A percentile compares a stretch with the other conserved stretches of the same genome.
phyloP scores from a whole-genome alignment of 1,284 basidiomycete species.

The Fomitopsis pinicola region DNA sequence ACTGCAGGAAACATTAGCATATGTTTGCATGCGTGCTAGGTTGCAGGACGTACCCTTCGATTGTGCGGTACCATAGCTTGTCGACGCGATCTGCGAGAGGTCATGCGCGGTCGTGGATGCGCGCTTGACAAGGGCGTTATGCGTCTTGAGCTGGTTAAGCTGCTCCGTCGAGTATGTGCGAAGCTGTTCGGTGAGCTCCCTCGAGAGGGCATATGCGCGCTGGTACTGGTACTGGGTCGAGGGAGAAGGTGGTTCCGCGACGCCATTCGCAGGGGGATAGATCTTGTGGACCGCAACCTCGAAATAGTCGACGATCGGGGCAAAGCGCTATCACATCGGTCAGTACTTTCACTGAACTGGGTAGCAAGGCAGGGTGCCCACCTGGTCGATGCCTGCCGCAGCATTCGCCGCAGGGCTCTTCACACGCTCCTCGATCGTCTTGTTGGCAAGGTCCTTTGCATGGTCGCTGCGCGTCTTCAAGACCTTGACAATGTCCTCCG shows the following conservation, averaged over 20 bases:
- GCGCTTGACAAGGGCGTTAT: slow-evolving; percentile 64
- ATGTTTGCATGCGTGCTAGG: background rate
- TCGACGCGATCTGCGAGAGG: slow-evolving; percentile 53
- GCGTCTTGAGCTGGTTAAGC: slow-evolving; percentile 64
- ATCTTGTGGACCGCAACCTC: slow-evolving; percentile 56
- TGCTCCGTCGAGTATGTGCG: slow-evolving; percentile 67
- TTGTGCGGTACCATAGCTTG: slow-evolving; percentile 47
- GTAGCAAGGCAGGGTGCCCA: slow-evolving; percentile 31
- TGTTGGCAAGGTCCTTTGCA: slow-evolving; percentile 54
- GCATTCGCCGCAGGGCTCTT: slow-evolving; percentile 57
- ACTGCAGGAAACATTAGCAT: slow-evolving; percentile 10
- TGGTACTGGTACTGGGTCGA: slow-evolving; percentile 64
- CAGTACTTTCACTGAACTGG: slow-evolving; percentile 15
- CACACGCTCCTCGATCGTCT: slow-evolving; percentile 62
- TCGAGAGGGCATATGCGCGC: slow-evolving; percentile 62
- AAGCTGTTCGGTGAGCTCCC: slow-evolving; percentile 56
- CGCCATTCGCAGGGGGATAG: slow-evolving; percentile 29
- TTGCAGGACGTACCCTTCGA: slow-evolving; percentile 16
- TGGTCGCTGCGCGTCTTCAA: slow-evolving; percentile 53
- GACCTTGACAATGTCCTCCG: slow-evolving; percentile 58
- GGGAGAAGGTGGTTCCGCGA: slow-evolving; percentile 14
- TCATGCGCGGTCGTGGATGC: slow-evolving; percentile 64
- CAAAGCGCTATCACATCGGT: slow-evolving; percentile 44
- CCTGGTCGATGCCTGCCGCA: slow-evolving; percentile 71
- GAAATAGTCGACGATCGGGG: slow-evolving; percentile 70